Evolutionary conservation across 1,284 basidiomycete species (phyloP).

Genomic region (Psilocybe mexicana): DNA sequence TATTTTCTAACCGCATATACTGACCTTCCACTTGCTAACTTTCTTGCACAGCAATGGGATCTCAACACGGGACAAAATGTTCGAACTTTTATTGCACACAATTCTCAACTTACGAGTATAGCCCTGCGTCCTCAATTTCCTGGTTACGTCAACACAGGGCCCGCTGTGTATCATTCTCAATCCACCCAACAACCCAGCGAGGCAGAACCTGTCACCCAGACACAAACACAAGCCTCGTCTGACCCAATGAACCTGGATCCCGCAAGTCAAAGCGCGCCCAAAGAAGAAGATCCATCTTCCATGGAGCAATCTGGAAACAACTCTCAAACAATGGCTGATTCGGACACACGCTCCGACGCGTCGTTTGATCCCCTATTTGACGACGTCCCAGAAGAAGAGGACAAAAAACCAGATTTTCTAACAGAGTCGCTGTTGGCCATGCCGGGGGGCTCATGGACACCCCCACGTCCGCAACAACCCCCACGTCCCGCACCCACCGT

Average conservation of each 20-base stretch:
- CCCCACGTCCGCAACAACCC: conserved; percentile 8
- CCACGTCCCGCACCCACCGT: conserved; percentile 27
- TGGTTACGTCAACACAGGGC: conserved; percentile 32
- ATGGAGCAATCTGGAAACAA: conserved; percentile 8
- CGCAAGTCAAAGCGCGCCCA: not conserved
- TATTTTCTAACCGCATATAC: conserved; percentile 18
- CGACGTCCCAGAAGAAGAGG: conserved; percentile 64
- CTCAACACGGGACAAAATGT: conserved; percentile 86
- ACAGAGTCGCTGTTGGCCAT: conserved; percentile 27
- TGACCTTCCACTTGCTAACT: not conserved
- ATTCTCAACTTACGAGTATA: conserved; percentile 84
- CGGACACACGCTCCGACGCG: conserved; percentile 71
- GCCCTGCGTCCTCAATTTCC: conserved; percentile 71
- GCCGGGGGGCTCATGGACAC: conserved; percentile 23
- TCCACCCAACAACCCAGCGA: conserved; percentile 14
- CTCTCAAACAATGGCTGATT: conserved; percentile 32
- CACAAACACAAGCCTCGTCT: not conserved
- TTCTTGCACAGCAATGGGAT: conserved; percentile 86
- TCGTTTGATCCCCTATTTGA: conserved; percentile 84
- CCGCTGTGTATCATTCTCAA: conserved; percentile 28
- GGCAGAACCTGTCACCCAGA: conserved; percentile 1
- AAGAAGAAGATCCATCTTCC: not conserved
- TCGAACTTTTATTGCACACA: conserved; percentile 81
- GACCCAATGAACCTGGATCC: conserved; percentile 18
- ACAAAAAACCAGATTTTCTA: conserved; percentile 11